Evolutionary conservation across 225 moss, liverwort and hornwort species (phyloP).

Genomic region (Sphagnum tenellum): DNA sequence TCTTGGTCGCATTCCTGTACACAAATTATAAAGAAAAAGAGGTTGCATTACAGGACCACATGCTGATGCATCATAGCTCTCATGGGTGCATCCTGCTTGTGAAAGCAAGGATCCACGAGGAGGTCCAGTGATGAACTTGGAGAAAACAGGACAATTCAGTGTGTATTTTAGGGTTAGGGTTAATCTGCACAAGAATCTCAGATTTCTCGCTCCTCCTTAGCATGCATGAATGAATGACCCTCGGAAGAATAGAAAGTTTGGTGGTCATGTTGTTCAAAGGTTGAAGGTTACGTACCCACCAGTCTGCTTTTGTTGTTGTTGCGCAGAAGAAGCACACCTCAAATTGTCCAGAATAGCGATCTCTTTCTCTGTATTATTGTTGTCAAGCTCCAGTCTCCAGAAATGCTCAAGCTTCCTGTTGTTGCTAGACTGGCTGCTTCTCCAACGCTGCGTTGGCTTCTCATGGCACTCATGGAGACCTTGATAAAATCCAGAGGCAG

Average conservation of each 20-base stretch:
- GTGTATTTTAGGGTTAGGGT: too few relatives aligned
- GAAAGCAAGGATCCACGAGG: neutral
- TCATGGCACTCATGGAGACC: too few relatives aligned
- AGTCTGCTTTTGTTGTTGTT: neutral
- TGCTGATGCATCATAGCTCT: too few relatives aligned
- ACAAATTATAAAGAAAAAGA: neutral
- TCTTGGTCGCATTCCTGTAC: conserved; percentile 46
- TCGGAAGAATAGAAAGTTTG: too few relatives aligned
- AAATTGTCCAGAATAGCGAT: neutral
- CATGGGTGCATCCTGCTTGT: neutral
- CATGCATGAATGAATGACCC: neutral
- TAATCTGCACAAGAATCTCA: neutral
- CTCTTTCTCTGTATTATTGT: neutral
- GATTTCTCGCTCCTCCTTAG: neutral
- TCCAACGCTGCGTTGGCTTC: neutral
- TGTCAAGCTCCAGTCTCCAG: neutral
- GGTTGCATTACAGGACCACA: neutral
- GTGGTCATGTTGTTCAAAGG: too few relatives aligned
- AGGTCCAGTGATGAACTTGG: too few relatives aligned
- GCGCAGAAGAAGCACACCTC: neutral
- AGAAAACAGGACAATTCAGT: too few relatives aligned
- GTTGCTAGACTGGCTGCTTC: neutral
- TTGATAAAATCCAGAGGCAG: too few relatives aligned
- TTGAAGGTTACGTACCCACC: neutral
- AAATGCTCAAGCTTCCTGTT: neutral